Conservation (phyloP, 176 grass and related monocot genomes). For the Ensete glaucum region DNA sequence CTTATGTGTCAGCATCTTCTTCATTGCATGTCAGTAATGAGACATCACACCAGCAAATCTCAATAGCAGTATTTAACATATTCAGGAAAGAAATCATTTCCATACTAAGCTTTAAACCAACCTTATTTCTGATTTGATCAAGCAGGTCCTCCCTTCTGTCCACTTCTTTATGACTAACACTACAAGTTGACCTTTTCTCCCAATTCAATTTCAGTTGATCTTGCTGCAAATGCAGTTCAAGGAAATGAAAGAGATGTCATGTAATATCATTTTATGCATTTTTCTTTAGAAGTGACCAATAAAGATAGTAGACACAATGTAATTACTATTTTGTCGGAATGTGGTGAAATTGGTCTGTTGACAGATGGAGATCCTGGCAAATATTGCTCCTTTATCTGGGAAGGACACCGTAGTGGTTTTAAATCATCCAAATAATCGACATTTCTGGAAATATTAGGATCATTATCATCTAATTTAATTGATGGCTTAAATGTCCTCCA, state of each 20-base stretch:
- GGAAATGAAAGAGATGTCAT: background rate
- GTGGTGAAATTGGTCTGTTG: background rate
- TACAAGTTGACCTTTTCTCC: constrained; percentile 24
- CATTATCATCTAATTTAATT: constrained; percentile 27
- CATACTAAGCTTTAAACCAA: constrained; percentile 22
- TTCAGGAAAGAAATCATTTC: no score
- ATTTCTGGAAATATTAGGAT: constrained; percentile 19
- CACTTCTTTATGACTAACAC: constrained; percentile 30
- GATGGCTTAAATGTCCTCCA: constrained; percentile 62
- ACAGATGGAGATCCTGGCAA: background rate
- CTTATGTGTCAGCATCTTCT: no score
- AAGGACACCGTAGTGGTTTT: constrained; percentile 19
- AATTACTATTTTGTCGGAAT: background rate
- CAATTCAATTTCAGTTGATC: constrained; percentile 28
- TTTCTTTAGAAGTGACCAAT: background rate
- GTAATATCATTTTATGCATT: background rate
- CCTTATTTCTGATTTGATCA: constrained; percentile 87
- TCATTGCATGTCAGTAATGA: no score
- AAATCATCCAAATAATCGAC: constrained; percentile 18
- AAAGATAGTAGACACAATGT: background rate
- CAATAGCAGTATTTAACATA: no score
- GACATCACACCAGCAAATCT: no score
- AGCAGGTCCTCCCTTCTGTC: constrained; percentile 45
- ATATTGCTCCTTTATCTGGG: constrained; percentile 16
- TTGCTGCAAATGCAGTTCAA: constrained; percentile 28